These are phyloP conservation scores for Iris pallida DNA, from an alignment of 116 monocot species.

Conservation along the genomic window DNA sequence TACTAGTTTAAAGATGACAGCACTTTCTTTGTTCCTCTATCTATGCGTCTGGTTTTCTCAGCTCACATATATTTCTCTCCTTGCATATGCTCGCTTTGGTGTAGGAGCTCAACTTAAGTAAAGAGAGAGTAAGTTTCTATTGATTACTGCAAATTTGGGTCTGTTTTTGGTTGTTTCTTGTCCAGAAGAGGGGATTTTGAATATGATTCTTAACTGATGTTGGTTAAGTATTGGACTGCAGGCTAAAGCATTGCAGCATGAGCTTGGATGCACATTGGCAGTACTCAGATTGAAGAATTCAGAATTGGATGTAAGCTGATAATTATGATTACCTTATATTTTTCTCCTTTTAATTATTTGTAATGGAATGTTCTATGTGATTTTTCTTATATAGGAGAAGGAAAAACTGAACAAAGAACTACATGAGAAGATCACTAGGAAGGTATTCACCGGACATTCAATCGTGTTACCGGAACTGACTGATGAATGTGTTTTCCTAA, in stretches of 20 bases:
- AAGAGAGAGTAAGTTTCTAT: slow-evolving; percentile 5
- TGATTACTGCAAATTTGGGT: not conserved
- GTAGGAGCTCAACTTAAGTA: slow-evolving; percentile 8
- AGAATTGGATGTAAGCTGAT: slow-evolving; percentile 14
- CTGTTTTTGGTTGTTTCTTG: not conserved
- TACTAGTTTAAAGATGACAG: not conserved
- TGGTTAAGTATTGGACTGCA: slow-evolving; percentile 11
- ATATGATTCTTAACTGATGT: not conserved
- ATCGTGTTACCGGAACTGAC: too few species aligned
- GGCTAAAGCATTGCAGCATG: slow-evolving; percentile 38
- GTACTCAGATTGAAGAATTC: slow-evolving; percentile 17
- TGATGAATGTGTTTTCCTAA: too few species aligned
- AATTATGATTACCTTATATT: too few species aligned
- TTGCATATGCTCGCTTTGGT: not conserved
- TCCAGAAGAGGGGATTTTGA: not conserved
- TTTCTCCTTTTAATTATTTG: too few species aligned
- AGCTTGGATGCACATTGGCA: slow-evolving; percentile 26
- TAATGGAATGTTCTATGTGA: too few species aligned
- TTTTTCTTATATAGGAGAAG: slow-evolving; percentile 3
- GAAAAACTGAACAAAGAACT: slow-evolving; percentile 8
- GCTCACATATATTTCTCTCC: not conserved
- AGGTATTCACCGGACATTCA: not conserved
- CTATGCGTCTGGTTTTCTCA: not conserved
- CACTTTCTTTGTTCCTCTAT: not conserved
- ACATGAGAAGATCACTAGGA: not conserved